Evolutionary conservation across 1,284 basidiomycete species (phyloP).

Genomic region (Irpex rosettiformis): DNA sequence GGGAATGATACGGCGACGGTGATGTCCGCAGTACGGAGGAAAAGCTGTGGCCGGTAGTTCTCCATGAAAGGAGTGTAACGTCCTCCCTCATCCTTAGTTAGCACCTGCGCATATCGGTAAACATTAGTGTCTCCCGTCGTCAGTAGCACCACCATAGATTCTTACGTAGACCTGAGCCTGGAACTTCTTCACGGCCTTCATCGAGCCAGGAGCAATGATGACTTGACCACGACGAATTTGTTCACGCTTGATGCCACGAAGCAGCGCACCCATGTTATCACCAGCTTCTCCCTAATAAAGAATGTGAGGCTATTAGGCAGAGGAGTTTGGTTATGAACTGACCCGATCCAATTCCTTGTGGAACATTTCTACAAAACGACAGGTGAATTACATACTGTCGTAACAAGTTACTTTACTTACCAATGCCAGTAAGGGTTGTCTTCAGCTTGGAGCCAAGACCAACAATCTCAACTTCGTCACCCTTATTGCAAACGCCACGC

Average conservation of each 20-base stretch:
- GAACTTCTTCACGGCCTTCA: slow-evolving; percentile 95
- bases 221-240: slow-evolving; percentile 95
- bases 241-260: slow-evolving; percentile 97
- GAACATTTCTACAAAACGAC: slow-evolving; percentile 82
- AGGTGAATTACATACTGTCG: slow-evolving; percentile 1
- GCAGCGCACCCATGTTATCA: slow-evolving; percentile 98
- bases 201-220: slow-evolving; percentile 85
- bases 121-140: not conserved
- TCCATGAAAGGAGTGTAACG: slow-evolving; percentile 97
- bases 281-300: slow-evolving; percentile 83
- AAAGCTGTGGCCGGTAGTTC: slow-evolving; percentile 96
- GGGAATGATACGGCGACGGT: slow-evolving; percentile 88
- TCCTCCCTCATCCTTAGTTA: slow-evolving; percentile 98
- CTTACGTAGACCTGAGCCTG: slow-evolving; percentile 86
- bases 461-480: slow-evolving; percentile 92
- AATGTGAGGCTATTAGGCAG: slow-evolving; percentile 5
- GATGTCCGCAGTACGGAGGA: slow-evolving; percentile 95
- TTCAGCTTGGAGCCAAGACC: slow-evolving; percentile 85
- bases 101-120: slow-evolving; percentile 45
- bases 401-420: slow-evolving; percentile 39
- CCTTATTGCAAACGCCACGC: slow-evolving; percentile 91
- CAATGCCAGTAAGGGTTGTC: slow-evolving; percentile 95
- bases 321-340: slow-evolving; percentile 21
- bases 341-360: slow-evolving; percentile 98
- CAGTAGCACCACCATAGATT: slow-evolving; percentile 14